Base-by-base conservation (phyloP, 225 moss, liverwort and hornwort genomes). In the Takakia lepidozioides region DNA sequence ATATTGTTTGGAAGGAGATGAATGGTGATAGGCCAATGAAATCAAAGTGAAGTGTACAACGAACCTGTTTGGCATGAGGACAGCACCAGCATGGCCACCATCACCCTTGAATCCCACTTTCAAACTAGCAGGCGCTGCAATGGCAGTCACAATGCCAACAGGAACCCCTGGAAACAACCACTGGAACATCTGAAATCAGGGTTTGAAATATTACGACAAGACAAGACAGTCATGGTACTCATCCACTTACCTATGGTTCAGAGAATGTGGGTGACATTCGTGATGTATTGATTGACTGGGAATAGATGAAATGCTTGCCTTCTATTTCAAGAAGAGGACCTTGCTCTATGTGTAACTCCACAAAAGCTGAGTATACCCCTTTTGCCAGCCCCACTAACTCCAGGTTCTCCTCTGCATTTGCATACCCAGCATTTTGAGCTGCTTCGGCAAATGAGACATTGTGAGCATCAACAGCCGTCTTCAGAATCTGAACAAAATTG, bases 261-360 rank as follows among this genome's bases (percentile, higher is more conserved):
- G 49, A 18, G 14, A 29, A 50, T 26, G 49, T 32, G 7, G 28
- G 9, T n/a, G n/a, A n/a, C n/a, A n/a, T n/a, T n/a, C n/a, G n/a
- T n/a, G n/a, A n/a, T n/a, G n/a, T n/a, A n/a, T n/a, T n/a, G n/a
- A n/a, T n/a, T n/a, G n/a, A n/a, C n/a, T n/a, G n/a, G n/a, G n/a
- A n/a, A n/a, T n/a, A n/a, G 49, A 27, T 6, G 3, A 14, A 27
- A 29, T 52, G 18, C 82, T 70, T 80, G 51, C 87, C 91, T 83
- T 91, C 87, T 35, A 60, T 71, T 73, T 98, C 98, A 53, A 98
- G 85, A n/a, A 73, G 66, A 20, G 98, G 98, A 13, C 98, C 98
- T 70, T 98, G 98, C 68, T 98, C 98, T 22, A 98, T 98, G 46
- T 98, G 98, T 67, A 98, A 73, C 69, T 98, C 98, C 38, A 91